phyloP scores from a whole-genome alignment of 2,329 filamentous ascomycete genomes.

The Fusarium poae region DNA sequence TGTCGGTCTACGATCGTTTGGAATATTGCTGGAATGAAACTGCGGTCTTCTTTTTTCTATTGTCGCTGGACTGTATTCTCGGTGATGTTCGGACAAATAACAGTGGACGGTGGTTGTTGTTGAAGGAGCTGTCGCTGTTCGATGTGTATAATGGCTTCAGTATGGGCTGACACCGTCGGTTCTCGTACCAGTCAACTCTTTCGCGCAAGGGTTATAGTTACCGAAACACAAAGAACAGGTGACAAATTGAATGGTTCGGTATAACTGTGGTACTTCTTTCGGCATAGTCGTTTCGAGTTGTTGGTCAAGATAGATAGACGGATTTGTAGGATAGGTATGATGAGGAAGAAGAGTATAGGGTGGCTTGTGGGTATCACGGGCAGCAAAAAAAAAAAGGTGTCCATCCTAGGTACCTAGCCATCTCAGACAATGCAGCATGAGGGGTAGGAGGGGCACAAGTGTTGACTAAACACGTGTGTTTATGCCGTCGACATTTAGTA shows the following conservation, averaged over 20 bases:
- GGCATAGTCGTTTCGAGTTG: constrained; percentile 13
- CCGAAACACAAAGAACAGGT: constrained; percentile 20
- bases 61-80: constrained; percentile 4
- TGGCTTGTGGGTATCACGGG: constrained; percentile 7
- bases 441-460: neutral
- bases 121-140: constrained; percentile 15
- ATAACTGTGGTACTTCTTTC: constrained; percentile 6
- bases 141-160: constrained; percentile 38
- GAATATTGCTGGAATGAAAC: constrained; percentile 1
- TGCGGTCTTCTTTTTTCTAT: neutral
- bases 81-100: constrained; percentile 6
- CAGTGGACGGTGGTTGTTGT: constrained; percentile 17
- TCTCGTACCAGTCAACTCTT: constrained; percentile 39
- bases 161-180: constrained; percentile 38
- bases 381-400: neutral
- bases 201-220: constrained; percentile 15
- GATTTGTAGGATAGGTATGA: neutral
- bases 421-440: neutral
- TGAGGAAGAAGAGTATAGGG: constrained; percentile 22
- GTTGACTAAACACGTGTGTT: neutral
- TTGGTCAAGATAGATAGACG: constrained; percentile 2
- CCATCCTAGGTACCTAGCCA: neutral
- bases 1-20: constrained; percentile 5
- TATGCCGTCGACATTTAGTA: neutral
- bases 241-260: constrained; percentile 20